phyloP scores from a whole-genome alignment of 2,329 filamentous ascomycete species.

The Diplodia mutila region DNA sequence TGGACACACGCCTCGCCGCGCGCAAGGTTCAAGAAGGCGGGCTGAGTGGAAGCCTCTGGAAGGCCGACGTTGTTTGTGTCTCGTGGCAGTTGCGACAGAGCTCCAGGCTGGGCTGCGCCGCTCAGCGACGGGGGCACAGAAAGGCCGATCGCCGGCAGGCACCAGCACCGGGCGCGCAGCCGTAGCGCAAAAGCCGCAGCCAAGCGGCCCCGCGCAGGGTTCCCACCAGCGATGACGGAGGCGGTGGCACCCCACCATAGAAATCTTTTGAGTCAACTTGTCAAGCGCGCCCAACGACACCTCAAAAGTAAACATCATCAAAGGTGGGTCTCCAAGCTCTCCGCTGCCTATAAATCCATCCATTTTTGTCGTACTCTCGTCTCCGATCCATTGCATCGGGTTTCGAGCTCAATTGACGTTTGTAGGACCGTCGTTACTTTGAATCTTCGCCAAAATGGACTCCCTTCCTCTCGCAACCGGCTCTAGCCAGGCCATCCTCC shows the following conservation, averaged over 20 bases:
- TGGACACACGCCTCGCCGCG: slow-evolving; percentile 17
- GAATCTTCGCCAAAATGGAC: slow-evolving; percentile 22
- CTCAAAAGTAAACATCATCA: slow-evolving; percentile 2
- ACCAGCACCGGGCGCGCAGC: neutral
- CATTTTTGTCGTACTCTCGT: neutral
- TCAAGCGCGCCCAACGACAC: slow-evolving; percentile 18
- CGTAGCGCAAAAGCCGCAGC: slow-evolving; percentile 10
- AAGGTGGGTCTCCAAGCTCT: slow-evolving; percentile 1
- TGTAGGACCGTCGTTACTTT: neutral
- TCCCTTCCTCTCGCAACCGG: slow-evolving; percentile 6
- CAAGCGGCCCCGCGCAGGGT: slow-evolving; percentile 16
- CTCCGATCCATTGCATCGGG: neutral
- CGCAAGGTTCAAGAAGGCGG: slow-evolving; percentile 14
- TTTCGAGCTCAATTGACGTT: neutral
- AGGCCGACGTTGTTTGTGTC: neutral
- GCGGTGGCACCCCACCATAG: slow-evolving; percentile 16
- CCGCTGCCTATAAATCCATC: neutral
- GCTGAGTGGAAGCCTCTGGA: slow-evolving; percentile 25
- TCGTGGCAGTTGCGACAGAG: slow-evolving; percentile 20
- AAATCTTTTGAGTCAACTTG: slow-evolving; percentile 25
- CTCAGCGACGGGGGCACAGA: slow-evolving; percentile 2
- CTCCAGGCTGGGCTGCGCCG: neutral
- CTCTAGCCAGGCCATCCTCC: slow-evolving; percentile 39
- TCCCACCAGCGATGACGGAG: slow-evolving; percentile 22
- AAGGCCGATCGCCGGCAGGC: slow-evolving; percentile 17